Conservation (phyloP, 2,329 filamentous ascomycete species). For the Sordariomycetes sp. region DNA sequence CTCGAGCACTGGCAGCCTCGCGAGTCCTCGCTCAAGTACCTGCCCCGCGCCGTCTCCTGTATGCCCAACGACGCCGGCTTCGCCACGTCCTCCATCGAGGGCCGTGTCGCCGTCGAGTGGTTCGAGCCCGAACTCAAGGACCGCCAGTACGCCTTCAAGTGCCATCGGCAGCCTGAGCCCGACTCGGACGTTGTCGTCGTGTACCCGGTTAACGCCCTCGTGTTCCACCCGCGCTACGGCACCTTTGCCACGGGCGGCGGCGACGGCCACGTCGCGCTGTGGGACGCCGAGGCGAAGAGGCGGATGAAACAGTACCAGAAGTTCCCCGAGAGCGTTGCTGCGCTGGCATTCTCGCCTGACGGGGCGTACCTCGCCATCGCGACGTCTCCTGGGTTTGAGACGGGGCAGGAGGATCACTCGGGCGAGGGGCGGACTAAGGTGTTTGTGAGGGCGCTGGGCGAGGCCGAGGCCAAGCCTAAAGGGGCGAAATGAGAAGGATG, state of each 20-base stretch:
- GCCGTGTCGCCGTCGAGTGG: conserved; percentile 93
- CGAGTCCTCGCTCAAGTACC: conserved; percentile 90
- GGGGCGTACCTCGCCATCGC: conserved; percentile 69
- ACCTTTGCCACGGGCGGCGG: conserved; percentile 85
- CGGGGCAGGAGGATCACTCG: conserved; percentile 64
- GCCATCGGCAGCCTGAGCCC: conserved; percentile 65
- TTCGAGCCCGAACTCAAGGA: conserved; percentile 86
- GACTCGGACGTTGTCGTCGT: conserved; percentile 63
- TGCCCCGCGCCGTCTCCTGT: conserved; percentile 83
- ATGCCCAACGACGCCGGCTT: conserved; percentile 97
- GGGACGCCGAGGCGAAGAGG: conserved; percentile 85
- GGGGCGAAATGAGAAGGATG: conserved; percentile 42
- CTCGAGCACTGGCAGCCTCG: conserved; percentile 82
- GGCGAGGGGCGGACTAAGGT: conserved; percentile 64
- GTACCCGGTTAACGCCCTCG: conserved; percentile 80
- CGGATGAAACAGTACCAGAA: conserved; percentile 82
- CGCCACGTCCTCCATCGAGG: conserved; percentile 84
- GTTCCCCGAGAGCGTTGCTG: conserved; percentile 65
- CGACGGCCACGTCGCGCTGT: conserved; percentile 82
- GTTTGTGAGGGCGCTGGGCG: conserved; percentile 69
- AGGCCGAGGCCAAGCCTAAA: conserved; percentile 82
- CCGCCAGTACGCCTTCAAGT: conserved; percentile 97
- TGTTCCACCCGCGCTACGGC: conserved; percentile 72
- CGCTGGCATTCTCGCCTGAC: conserved; percentile 63
- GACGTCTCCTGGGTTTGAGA: conserved; percentile 80